Evolutionary conservation across 2,329 filamentous ascomycete species (phyloP).

Genomic region (Colletotrichum navitas): DNA sequence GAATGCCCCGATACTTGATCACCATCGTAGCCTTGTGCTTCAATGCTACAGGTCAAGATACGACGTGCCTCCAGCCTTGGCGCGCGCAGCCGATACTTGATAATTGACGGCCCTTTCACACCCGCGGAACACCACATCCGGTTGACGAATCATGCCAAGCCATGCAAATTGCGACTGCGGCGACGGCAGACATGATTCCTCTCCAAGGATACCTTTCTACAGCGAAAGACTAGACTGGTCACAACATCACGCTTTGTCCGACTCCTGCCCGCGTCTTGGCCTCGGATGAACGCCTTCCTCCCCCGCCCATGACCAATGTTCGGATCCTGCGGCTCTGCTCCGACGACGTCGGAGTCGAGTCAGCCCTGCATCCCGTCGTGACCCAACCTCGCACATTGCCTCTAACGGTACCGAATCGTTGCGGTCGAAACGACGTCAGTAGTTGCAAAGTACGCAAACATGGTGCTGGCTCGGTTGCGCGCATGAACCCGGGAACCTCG

Average conservation of each 20-base stretch:
- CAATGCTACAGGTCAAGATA: conserved; percentile 33
- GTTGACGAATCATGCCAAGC: conserved; percentile 30
- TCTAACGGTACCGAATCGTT: not conserved
- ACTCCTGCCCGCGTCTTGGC: not conserved
- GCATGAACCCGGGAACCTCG: not conserved
- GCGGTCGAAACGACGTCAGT: not conserved
- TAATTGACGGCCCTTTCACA: conserved; percentile 6
- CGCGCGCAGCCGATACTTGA: not conserved
- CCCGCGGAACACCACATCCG: not conserved
- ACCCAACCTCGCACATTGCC: not conserved
- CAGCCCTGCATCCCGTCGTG: conserved; percentile 1
- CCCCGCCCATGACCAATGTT: not conserved
- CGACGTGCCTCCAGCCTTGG: conserved; percentile 30
- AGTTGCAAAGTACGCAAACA: not conserved
- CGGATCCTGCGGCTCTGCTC: conserved; percentile 18
- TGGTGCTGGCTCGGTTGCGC: not conserved
- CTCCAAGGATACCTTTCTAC: not conserved
- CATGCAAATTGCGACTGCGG: not conserved
- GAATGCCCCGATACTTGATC: not conserved
- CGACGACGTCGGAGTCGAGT: conserved; percentile 6
- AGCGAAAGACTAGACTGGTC: not conserved
- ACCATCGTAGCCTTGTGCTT: not conserved
- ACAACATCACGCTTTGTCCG: not conserved
- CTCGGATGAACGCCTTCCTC: not conserved
- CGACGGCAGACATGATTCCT: not conserved